phyloP scores from a whole-genome alignment of 306 rosid species.

The Quercus aquifolioides region DNA sequence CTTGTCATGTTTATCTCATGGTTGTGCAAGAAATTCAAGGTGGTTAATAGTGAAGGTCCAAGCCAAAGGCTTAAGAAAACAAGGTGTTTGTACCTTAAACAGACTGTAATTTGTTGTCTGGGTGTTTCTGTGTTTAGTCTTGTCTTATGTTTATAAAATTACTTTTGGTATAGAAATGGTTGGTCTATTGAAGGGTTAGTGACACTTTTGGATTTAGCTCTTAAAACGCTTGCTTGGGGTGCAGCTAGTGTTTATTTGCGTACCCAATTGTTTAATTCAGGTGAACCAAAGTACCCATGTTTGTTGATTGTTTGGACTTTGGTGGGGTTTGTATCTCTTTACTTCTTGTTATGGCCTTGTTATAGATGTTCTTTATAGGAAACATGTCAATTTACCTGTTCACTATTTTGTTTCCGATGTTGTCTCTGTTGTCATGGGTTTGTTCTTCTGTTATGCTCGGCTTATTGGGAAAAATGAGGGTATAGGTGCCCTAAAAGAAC shows the following conservation, averaged over 20 bases:
- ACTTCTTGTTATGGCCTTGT: slow-evolving; percentile 33
- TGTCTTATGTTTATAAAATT: slow-evolving; percentile 17
- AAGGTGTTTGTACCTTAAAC: not conserved
- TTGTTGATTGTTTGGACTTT: slow-evolving; percentile 25
- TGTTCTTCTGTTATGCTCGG: slow-evolving; percentile 35
- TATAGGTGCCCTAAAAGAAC: slow-evolving; percentile 30
- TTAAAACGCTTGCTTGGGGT: slow-evolving; percentile 17
- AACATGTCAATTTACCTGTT: slow-evolving; percentile 16
- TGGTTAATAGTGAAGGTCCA: not conserved
- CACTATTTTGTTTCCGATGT: slow-evolving; percentile 33
- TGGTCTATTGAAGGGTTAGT: slow-evolving; percentile 32
- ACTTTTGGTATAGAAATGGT: slow-evolving; percentile 26
- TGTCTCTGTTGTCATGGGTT: slow-evolving; percentile 28
- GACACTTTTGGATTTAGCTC: slow-evolving; percentile 35
- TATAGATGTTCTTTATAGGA: slow-evolving; percentile 22
- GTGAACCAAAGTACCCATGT: slow-evolving; percentile 21
- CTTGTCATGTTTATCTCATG: slow-evolving; percentile 13
- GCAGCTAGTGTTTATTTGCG: slow-evolving; percentile 13
- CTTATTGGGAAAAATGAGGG: slow-evolving; percentile 18
- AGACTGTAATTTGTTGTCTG: slow-evolving; percentile 24
- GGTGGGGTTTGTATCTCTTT: slow-evolving; percentile 46
- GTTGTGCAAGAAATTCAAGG: slow-evolving; percentile 10
- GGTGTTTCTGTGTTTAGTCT: slow-evolving; percentile 27
- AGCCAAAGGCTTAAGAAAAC: slow-evolving; percentile 3
- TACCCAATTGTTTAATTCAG: slow-evolving; percentile 8